Conservation (phyloP, 345 rosid genomes). For the Aegle marmelos region DNA sequence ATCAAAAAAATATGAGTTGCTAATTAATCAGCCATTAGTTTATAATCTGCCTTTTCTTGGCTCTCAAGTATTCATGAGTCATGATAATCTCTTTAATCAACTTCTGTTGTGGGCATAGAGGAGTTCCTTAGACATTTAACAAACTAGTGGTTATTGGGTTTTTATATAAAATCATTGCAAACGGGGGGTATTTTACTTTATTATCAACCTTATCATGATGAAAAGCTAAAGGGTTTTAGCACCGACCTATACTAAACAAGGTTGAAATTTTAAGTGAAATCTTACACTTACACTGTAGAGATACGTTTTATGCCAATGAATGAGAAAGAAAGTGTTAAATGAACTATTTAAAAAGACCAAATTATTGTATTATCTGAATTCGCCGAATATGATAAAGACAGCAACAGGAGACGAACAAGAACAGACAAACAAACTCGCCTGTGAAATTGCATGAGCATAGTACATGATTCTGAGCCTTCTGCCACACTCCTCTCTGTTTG, state of each 20-base stretch:
- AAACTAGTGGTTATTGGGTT: constrained; percentile 14
- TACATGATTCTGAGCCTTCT: constrained; percentile 48
- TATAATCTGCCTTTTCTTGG: constrained; percentile 29
- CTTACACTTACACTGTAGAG: constrained; percentile 9
- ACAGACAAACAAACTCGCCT: constrained; percentile 43
- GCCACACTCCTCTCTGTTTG: constrained; percentile 51
- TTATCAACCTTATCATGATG: constrained; percentile 21
- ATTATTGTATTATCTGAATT: background rate
- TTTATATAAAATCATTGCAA: constrained; percentile 3
- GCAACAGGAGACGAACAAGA: background rate
- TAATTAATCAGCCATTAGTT: background rate
- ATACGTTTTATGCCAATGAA: constrained; percentile 3
- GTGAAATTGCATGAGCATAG: constrained; percentile 67
- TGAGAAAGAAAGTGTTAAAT: constrained; percentile 13
- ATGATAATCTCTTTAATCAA: constrained; percentile 17
- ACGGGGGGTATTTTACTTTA: background rate
- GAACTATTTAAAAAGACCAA: background rate
- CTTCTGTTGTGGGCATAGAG: constrained; percentile 4
- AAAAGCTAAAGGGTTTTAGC: constrained; percentile 6
- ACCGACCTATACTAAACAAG: background rate
- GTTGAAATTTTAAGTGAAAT: constrained; percentile 8
- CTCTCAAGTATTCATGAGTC: constrained; percentile 24
- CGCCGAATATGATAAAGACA: background rate
- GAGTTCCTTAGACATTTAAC: background rate
- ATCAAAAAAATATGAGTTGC: background rate